Evolutionary conservation across 148 eudicot species (phyloP), one percentile per base, ranked within the genome.

Genomic region (Vaccinium macrocarpon): DNA sequence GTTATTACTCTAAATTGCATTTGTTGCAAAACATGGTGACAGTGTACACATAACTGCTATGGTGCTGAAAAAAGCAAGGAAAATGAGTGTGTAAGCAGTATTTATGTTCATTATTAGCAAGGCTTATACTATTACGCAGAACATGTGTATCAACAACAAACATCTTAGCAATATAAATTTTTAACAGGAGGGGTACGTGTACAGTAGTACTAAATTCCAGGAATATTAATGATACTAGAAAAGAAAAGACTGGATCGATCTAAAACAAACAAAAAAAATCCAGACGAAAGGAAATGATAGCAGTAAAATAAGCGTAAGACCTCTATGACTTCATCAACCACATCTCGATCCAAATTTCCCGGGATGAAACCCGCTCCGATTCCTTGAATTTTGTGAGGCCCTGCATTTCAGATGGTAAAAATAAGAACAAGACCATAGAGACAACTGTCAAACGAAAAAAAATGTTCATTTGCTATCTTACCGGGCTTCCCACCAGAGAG

Each of bases 341-440:
- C 66, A 73, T 87, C 87, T 88, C 87, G 89, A 85, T 97, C 93
- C 85, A 95, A 91, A 81, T 97, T 97, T 82, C 90, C 86, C 70
- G 98, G 99, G 61, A 97, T 91, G 91, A 97, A 97, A 89, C 98
- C 98, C 87, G 99, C 98, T 88, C 99, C 99, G 86, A 97, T 90
- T 78, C 99, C 99, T 95, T 97, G 98, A 91, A 97, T 97, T 89
- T 95, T 97, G 93, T 97, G 99, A 84, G 99, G 98, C 85, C 99
- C 99, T 97, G 87, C 91, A 89, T 87, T 84, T 79, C 81, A 83
- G 86, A 87, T 84, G 50, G 88, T 79, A 84, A 79, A 76, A 82
- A 56, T 84, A 49, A 76, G 25, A 80, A 83, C 27, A 72, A 74
- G 29, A 72, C 46, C 46, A 56, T 56, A 50, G 42, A 48, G 52